Base-by-base conservation (phyloP, 441 rosid species). In the Omphalea diandra region DNA sequence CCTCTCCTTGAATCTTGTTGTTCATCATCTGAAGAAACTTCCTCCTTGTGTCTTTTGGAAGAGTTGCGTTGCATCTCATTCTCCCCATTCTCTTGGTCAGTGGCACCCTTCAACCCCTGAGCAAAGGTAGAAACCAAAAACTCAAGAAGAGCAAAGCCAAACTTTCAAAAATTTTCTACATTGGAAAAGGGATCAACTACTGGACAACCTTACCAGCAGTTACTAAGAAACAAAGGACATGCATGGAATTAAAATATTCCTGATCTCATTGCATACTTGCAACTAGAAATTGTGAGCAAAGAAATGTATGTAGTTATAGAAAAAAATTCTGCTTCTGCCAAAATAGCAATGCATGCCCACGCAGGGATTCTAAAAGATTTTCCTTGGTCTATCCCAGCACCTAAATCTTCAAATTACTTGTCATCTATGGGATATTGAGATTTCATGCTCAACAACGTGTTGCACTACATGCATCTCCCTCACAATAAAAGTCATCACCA, bases 21-120 rank as follows among this genome's bases (percentile, higher is more conserved):
- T 75, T 95, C 98, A 47, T 90, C 97, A 52, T 90, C 97, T 7
- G 94, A 82, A 46, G 90, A 86, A 77, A 80, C 85, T 68, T 85
- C 90, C 73, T 86, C 90, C 77, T 72, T 88, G 63, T 67, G 85
- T 73, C 83, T 87, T 76, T 83, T 86, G 75, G 90, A 76, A 65
- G 88, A 50, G 69, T 80, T 85, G 38, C 75, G 74, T 14, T 76
- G 97, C 69, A 44, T 77, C 75, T 79, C 83, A 33, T 68, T 79
- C 70, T 79, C 79, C 36, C 72, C 71, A 59, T 73, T 85, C 71
- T 78, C 82, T 76, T 63, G 84, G 75, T 78, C 87, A 67, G 61
- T 70, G 32, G 77, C 66, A 65, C 78, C 81, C 82, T 83, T 90
- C 64, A 80, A 73, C 52, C 85, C 97, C 98, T 90, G 85, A 78